Evolutionary conservation across 23 red algal genomes (phyloP), one percentile per base, ranked within the genome.

Genomic region (Agarophyton chilense): DNA sequence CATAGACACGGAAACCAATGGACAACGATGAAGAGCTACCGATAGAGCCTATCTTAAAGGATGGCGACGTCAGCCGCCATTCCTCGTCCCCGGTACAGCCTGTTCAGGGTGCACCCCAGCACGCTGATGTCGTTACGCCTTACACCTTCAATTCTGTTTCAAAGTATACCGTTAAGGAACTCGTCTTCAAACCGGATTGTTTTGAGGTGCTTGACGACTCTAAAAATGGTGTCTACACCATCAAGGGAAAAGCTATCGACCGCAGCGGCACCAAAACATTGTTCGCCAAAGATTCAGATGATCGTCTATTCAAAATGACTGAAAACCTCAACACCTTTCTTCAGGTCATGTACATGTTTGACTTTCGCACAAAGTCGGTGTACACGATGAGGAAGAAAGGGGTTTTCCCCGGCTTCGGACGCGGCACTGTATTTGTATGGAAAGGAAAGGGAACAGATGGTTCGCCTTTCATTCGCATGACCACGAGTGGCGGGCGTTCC

Each of bases 331-430:
- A 66, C 61, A 35, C 61, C 8, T 34, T 32, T 1, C 61, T 66
- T 35, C 61, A 66, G 14, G 4, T 32, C 61, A 66, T 66, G 61
- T 66, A 66, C 25, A 66, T 66, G 61, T 66, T 22, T 38, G 61
- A 66, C 9, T 66, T 10, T 38, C 26, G 61, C 8, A 22, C 61
- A 3, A 66, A 66, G 61, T 38, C 26, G 2, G 61, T 66, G 29
- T 66, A 35, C 34, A 66, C 61, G 22, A 34, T 66, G 26, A 32
- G 34, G 24, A 66, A 66, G 16, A 66, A 66, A 24, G 61, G 61
- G 2, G 26, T 38, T 26, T 38, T 66, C 34, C 61, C 61, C 25
- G 26, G 26, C 6, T 66, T 66, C 25, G 61, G 61, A 21, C 61
- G 61, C 16, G 61, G 61, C 2, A 38, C 34, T 32, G 61, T 66